phyloP scores from a whole-genome alignment of 202 grass and related monocot species.

The Digitaria exilis region DNA sequence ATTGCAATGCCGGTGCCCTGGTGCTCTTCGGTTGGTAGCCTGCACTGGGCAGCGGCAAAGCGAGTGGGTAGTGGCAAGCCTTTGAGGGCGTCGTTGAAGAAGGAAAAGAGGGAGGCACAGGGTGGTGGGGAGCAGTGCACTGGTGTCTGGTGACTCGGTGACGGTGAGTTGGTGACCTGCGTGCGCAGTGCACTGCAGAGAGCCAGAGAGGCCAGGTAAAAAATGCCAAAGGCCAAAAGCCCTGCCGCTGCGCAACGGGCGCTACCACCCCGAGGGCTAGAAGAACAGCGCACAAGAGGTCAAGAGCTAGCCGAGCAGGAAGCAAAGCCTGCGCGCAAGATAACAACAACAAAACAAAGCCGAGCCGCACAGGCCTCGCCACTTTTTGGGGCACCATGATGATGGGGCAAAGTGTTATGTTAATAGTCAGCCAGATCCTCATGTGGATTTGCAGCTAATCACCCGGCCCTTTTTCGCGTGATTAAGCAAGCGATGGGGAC shows the following conservation, averaged over 20 bases:
- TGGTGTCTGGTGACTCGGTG: neutral
- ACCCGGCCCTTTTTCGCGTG: neutral
- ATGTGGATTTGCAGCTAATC: neutral
- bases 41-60: neutral
- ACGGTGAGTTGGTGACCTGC: neutral
- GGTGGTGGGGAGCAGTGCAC: constrained; percentile 35
- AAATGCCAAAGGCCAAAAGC: constrained; percentile 11
- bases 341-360: neutral
- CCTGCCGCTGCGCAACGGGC: neutral
- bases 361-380: neutral
- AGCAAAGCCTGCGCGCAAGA: constrained; percentile 32
- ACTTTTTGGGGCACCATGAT: constrained; percentile 31
- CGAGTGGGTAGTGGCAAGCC: neutral
- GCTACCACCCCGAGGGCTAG: neutral
- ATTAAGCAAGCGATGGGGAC: neutral
- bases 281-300: neutral
- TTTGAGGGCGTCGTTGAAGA: neutral
- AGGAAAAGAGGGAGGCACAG: neutral
- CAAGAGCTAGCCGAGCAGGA: neutral
- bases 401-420: constrained; percentile 50
- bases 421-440: constrained; percentile 32
- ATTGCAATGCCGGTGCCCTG: neutral
- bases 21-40: neutral
- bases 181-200: neutral
- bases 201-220: neutral